Base-by-base conservation (phyloP, 768 basidiomycete genomes). In the Suillus paluster region DNA sequence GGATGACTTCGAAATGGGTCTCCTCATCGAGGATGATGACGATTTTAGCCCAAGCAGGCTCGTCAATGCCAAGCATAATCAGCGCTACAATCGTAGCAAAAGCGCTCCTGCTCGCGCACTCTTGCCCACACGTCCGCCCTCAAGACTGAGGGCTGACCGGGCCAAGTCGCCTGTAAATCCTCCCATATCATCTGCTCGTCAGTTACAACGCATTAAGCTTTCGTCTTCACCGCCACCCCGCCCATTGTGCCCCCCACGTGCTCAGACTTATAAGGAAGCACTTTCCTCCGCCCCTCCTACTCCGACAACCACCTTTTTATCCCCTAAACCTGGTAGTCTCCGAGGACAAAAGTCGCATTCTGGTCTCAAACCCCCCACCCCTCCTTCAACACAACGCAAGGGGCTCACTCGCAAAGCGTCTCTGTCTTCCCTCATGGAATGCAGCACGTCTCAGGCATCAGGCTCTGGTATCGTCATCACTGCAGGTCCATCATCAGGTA, bases 311-410 rank as follows among this genome's bases (percentile, higher is more conserved):
- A 82, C 86, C 11, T 85, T 90, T 74, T 82, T 90, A 63, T 76
- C 86, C 19, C 79, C 84, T 45, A 93, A 91, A 75, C 86, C 89
- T 61, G 86, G 84, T 57, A 89, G 88, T 72, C 83, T 94, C 63
- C 88, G 92, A 25, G 88, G 87, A 21, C 92, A 94, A 78, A 94
- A 94, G 70, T 93, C 92, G 3, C 90, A 92, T 70, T 86, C 90
- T 7, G 91, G 88, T 41, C 83, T 94, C 58, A 93, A 94, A 70
- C 86, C 88, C 2, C 86, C 88, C 30, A 86, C 86, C 6, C 89
- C 91, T 34, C 85, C 90, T n/a, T 72, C 84, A 25, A 82, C 83
- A 30, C 78, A 84, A 54, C 84, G 88, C 36, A 85, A 82, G 66
- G 69, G 60, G 42, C 81, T 92, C 59, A 79, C 85, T 23, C 86